Conservation (phyloP, 2,329 filamentous ascomycete species). For the Aspergillus viridinutans region DNA sequence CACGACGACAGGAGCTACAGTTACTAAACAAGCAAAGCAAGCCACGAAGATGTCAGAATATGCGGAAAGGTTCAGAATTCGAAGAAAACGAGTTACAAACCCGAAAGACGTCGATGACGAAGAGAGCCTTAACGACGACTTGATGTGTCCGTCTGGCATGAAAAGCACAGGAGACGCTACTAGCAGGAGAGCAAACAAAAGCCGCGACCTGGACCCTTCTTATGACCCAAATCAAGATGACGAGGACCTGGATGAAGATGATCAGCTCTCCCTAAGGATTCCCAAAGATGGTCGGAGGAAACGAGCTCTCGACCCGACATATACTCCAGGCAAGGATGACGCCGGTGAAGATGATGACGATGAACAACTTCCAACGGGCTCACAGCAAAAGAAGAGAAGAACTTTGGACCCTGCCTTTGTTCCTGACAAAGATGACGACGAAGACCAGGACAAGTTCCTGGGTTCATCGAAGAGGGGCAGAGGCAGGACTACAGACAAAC, state of each 20-base stretch:
- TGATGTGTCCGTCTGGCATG: background rate
- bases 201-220: background rate
- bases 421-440: slow-evolving; percentile 1
- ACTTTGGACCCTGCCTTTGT: slow-evolving; percentile 2
- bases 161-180: background rate
- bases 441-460: background rate
- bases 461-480: background rate
- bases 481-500: background rate
- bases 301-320: background rate
- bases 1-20: background rate
- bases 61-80: background rate
- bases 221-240: background rate
- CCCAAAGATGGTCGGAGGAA: background rate
- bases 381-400: background rate
- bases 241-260: background rate
- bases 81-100: background rate
- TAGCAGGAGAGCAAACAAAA: background rate
- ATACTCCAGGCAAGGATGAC: background rate
- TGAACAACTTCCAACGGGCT: background rate
- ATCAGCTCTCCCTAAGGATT: background rate
- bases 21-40: background rate
- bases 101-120: background rate
- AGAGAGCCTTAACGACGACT: background rate
- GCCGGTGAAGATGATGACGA: background rate
- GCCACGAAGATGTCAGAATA: background rate